Evolutionary conservation across 495 filamentous ascomycete genomes (phyloP), one percentile per base, ranked within the genome.

Genomic region (Lasiosphaeria hispida): DNA sequence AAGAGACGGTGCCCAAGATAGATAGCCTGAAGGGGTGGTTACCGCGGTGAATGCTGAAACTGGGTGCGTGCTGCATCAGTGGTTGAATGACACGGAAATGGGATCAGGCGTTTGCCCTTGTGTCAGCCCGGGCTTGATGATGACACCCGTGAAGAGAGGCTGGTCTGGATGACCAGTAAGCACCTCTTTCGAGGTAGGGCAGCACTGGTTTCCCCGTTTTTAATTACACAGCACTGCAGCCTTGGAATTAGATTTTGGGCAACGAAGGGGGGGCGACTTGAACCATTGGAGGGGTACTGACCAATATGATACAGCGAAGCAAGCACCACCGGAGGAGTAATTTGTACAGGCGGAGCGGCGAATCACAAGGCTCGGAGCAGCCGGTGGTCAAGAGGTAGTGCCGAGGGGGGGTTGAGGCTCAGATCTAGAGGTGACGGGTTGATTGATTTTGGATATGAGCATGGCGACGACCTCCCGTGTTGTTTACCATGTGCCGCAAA

Each of bases 271-370:
- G 39, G 58, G 41, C 47, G 42, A 57, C 8, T 40, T 23, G 39
- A 42, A 54, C 64, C 58, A 73, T 72, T 76, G 71, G 74, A 72
- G 48, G 67, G 56, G 50, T 55, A 76, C 76, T 77, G 71, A 79
- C 76, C 75, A 78, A 76, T 79, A 78, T 79, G 72, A 75, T 76
- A 79, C 73, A 76, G 66, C 49, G 67, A 65, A 68, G 55, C 42
- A 49, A 43, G 50, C 30, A 54, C 48, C 45, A 55, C 15, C 17
- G 52, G 59, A 60, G 56, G 60, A 64, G 64, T 50, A 68, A 68
- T 71, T 66, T 67, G 70, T 64, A 66, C 70, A 69, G 60, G 48
- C 33, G 43, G 48, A 41, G 48, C 30, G 49, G 49, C 66, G 54
- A 73, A 72, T 71, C 55, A 71, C 56, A 44, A 49, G 47, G 53